Percentiles rank a stretch among this genome's conserved stretches.
Conservation (phyloP, 805 yeast genomes). For the Metschnikowia colocasiae region DNA sequence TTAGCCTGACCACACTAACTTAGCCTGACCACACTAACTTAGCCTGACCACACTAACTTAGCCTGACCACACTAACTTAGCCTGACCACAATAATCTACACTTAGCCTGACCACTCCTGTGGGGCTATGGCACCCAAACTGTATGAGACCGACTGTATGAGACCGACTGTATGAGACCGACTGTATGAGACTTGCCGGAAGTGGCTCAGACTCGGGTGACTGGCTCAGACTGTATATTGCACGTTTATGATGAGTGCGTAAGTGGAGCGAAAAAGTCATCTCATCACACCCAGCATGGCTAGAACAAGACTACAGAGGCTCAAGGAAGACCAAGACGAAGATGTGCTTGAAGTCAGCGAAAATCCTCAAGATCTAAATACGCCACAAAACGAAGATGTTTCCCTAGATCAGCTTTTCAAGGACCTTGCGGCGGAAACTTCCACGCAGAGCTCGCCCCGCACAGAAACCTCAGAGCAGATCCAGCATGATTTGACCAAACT, state of each 20-base stretch:
- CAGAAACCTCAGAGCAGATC: constrained; percentile 27
- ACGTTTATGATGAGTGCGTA: background rate
- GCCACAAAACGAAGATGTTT: constrained; percentile 9
- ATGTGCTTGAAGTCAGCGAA: background rate
- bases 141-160: too few species aligned
- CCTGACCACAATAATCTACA: too few species aligned
- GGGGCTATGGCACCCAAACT: too few species aligned
- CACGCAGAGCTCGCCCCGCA: constrained; percentile 9
- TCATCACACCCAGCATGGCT: constrained; percentile 4
- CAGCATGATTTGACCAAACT: constrained; percentile 32
- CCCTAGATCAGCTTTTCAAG: constrained; percentile 32
- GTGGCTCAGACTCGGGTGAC: too few species aligned
- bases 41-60: too few species aligned
- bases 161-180: too few species aligned
- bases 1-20: too few species aligned
- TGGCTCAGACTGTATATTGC: background rate
- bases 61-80: too few species aligned
- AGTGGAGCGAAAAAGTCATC: constrained; percentile 1
- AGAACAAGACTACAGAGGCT: constrained; percentile 3
- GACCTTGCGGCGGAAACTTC: constrained; percentile 28
- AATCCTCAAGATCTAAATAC: background rate
- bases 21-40: too few species aligned
- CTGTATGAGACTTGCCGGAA: too few species aligned
- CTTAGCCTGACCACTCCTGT: too few species aligned
- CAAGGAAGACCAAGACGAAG: constrained; percentile 16